Evolutionary conservation across 371 early-diverging fungal genomes (phyloP).

Genomic region (Syncephalastrum racemosum): DNA sequence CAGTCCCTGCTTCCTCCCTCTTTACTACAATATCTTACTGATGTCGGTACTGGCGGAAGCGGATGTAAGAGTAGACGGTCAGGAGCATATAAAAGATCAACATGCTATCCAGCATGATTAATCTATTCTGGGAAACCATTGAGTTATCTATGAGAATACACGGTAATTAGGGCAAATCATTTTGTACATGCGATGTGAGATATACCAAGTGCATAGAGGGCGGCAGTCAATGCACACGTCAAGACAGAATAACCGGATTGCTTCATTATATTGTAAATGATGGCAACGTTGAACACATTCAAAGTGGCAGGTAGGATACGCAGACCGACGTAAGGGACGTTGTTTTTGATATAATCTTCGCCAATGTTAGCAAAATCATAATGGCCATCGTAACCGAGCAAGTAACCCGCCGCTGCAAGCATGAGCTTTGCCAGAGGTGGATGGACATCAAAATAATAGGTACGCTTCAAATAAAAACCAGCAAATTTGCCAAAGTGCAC

Average conservation of each 20-base stretch:
- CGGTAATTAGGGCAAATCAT: background rate
- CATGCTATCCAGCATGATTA: conserved; percentile 94
- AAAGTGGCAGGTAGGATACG: conserved; percentile 80
- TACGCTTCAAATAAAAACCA: conserved; percentile 88
- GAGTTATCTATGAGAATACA: conserved; percentile 69
- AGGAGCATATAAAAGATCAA: conserved; percentile 85
- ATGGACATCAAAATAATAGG: conserved; percentile 99
- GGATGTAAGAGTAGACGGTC: conserved; percentile 82
- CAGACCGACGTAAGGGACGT: conserved; percentile 88
- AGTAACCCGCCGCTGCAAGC: conserved; percentile 81
- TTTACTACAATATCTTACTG: conserved; percentile 34
- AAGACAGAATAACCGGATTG: conserved; percentile 82
- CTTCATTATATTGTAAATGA: conserved; percentile 84
- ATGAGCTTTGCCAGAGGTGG: conserved; percentile 99
- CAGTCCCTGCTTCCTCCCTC: background rate
- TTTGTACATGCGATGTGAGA: background rate
- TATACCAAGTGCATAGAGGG: conserved; percentile 83
- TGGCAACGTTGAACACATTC: conserved; percentile 75
- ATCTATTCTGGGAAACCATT: conserved; percentile 85
- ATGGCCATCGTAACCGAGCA: conserved; percentile 92
- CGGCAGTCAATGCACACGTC: conserved; percentile 75
- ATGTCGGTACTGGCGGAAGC: conserved; percentile 81
- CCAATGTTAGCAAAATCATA: conserved; percentile 95
- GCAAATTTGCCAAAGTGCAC: conserved; percentile 99
- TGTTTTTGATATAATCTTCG: conserved; percentile 81